Evolutionary conservation across 495 filamentous ascomycete species (phyloP).

Genomic region (Cercophora samala): DNA sequence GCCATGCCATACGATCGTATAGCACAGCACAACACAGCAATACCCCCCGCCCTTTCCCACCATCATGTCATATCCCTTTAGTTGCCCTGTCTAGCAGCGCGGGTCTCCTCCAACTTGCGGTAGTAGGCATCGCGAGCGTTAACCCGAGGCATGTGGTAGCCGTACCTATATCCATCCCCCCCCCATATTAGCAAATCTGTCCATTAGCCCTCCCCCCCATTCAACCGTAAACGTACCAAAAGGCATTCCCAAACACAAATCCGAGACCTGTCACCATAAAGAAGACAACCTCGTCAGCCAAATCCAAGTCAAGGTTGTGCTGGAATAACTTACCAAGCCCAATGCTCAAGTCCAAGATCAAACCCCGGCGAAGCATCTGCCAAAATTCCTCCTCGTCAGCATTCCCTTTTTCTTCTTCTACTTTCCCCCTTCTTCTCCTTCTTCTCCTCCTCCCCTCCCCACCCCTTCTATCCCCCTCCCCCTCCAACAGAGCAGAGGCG

Average conservation of each 20-base stretch:
- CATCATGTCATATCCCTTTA: constrained; percentile 16
- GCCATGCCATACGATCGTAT: too few relatives aligned
- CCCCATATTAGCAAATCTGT: constrained; percentile 16
- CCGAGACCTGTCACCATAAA: constrained; percentile 40
- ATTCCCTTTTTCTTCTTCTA: background rate
- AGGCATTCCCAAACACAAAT: constrained; percentile 42
- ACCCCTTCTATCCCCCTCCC: background rate
- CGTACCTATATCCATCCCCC: constrained; percentile 40
- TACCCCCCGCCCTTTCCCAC: background rate
- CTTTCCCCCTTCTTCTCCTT: background rate
- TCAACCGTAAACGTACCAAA: constrained; percentile 40
- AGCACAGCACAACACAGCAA: constrained; percentile 2
- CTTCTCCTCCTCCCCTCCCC: background rate
- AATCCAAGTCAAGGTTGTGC: background rate
- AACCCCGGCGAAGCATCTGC: constrained; percentile 51
- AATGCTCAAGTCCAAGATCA: constrained; percentile 46
- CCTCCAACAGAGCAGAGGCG: too few relatives aligned
- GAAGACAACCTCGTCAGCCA: background rate
- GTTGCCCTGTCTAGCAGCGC: constrained; percentile 33
- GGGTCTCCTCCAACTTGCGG: constrained; percentile 46
- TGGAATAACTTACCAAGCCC: constrained; percentile 40
- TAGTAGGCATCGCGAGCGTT: constrained; percentile 48
- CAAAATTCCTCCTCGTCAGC: constrained; percentile 20
- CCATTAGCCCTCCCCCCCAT: background rate
- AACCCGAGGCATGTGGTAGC: constrained; percentile 52